Percentiles rank a stretch among this genome's conserved stretches.
phyloP scores from a whole-genome alignment of 306 rosid species.

The Cyclanthera cordifolia region DNA sequence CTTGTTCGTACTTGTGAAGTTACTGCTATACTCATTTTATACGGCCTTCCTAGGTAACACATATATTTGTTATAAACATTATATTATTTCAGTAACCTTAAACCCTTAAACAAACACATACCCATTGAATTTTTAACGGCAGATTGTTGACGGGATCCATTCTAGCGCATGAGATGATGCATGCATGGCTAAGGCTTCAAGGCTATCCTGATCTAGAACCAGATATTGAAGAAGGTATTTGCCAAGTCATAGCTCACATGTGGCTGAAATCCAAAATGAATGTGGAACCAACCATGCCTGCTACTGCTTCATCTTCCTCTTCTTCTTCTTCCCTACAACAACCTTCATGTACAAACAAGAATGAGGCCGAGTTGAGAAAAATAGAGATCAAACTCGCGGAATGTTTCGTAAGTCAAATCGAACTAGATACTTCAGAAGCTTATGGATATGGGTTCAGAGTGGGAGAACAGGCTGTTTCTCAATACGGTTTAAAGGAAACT shows the following conservation, averaged over 20 bases:
- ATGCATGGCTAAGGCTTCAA: slow-evolving; percentile 90
- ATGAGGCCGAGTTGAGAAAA: slow-evolving; percentile 54
- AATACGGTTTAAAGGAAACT: slow-evolving; percentile 66
- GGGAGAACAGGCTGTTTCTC: slow-evolving; percentile 57
- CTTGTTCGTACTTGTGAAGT: slow-evolving; percentile 77
- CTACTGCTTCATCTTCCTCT: slow-evolving; percentile 37
- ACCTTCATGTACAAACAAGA: slow-evolving; percentile 52
- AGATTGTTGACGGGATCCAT: slow-evolving; percentile 89
- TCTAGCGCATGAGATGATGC: slow-evolving; percentile 99
- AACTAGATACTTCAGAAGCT: slow-evolving; percentile 67
- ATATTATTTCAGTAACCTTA: too few relatives aligned
- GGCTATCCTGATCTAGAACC: slow-evolving; percentile 73
- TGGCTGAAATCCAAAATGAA: slow-evolving; percentile 81
- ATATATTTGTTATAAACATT: too few relatives aligned
- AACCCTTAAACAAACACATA: too few relatives aligned
- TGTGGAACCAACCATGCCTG: slow-evolving; percentile 29
- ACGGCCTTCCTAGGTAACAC: slow-evolving; percentile 91
- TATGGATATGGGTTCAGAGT: slow-evolving; percentile 84
- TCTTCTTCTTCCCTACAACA: too few relatives aligned
- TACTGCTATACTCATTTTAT: slow-evolving; percentile 83
- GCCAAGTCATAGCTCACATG: slow-evolving; percentile 93
- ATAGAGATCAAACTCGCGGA: slow-evolving; percentile 86
- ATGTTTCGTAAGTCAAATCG: slow-evolving; percentile 78
- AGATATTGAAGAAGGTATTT: slow-evolving; percentile 94
- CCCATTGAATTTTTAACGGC: not conserved